These are phyloP conservation scores for Odonthalia washingtoniensis DNA, from an alignment of 31 red algal species.

Conservation along the genomic window DNA sequence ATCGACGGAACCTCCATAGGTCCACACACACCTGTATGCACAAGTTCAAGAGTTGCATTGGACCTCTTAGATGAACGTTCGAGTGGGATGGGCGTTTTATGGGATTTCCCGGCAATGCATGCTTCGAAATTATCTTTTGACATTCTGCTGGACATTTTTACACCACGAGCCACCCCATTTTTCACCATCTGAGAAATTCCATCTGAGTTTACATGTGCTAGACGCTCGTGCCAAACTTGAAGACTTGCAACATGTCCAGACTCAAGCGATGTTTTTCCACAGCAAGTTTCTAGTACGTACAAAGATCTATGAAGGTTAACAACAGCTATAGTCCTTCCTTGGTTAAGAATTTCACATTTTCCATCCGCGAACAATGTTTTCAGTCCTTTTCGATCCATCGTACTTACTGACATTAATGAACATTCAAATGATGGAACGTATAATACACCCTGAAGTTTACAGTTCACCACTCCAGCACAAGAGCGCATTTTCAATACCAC, in stretches of 20 bases:
- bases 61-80: background rate
- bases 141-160: background rate
- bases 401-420: constrained; percentile 31
- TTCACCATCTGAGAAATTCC: background rate
- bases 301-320: background rate
- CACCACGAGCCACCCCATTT: background rate
- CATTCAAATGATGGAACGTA: constrained; percentile 34
- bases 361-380: constrained; percentile 6
- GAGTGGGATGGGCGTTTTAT: background rate
- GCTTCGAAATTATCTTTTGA: background rate
- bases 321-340: background rate
- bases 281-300: constrained; percentile 26
- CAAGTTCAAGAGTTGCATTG: background rate
- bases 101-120: background rate
- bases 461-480: background rate
- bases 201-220: constrained; percentile 38
- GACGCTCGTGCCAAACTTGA: constrained; percentile 47
- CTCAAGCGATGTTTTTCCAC: background rate
- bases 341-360: background rate
- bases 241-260: constrained; percentile 25
- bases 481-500: constrained; percentile 1
- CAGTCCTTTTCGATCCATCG: background rate
- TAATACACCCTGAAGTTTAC: constrained; percentile 24
- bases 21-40: background rate
- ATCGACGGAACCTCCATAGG: background rate